A percentile compares a stretch with the other conserved stretches of the same genome.
These are phyloP conservation scores for Populus hybrid DNA, from an alignment of 441 rosid genomes.

Conservation along the genomic window DNA sequence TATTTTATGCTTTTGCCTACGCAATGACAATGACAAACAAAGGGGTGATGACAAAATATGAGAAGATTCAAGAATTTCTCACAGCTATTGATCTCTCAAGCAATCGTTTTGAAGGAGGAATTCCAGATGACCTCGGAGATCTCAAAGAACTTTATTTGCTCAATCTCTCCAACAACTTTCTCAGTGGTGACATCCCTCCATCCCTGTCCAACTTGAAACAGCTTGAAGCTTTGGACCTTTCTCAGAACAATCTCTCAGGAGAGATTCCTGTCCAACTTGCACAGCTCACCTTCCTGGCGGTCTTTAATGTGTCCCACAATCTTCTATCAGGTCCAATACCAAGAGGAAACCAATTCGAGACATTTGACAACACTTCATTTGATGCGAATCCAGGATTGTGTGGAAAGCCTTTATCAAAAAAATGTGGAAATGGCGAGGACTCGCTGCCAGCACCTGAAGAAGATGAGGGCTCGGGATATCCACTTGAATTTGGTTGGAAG, in stretches of 20 bases:
- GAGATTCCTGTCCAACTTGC: slow-evolving; percentile 26
- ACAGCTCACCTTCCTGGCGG: slow-evolving; percentile 5
- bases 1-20: slow-evolving; percentile 21
- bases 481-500: too few relatives aligned
- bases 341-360: too few relatives aligned
- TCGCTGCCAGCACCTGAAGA: too few relatives aligned
- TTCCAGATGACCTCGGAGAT: background rate
- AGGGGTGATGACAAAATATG: background rate
- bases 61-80: background rate
- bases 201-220: slow-evolving; percentile 13
- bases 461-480: too few relatives aligned
- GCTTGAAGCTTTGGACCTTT: slow-evolving; percentile 34
- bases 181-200: slow-evolving; percentile 16
- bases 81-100: background rate
- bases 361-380: too few relatives aligned
- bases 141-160: slow-evolving; percentile 24
- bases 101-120: background rate
- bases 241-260: slow-evolving; percentile 22
- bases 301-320: too few relatives aligned
- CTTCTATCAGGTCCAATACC: too few relatives aligned
- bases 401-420: too few relatives aligned
- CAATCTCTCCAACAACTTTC: slow-evolving; percentile 30
- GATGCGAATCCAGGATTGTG: too few relatives aligned
- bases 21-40: slow-evolving; percentile 29
- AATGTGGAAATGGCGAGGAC: too few relatives aligned